Evolutionary conservation across 495 filamentous ascomycete genomes (phyloP), one percentile per base, ranked within the genome.

Genomic region (Rhizodiscina lignyota): DNA sequence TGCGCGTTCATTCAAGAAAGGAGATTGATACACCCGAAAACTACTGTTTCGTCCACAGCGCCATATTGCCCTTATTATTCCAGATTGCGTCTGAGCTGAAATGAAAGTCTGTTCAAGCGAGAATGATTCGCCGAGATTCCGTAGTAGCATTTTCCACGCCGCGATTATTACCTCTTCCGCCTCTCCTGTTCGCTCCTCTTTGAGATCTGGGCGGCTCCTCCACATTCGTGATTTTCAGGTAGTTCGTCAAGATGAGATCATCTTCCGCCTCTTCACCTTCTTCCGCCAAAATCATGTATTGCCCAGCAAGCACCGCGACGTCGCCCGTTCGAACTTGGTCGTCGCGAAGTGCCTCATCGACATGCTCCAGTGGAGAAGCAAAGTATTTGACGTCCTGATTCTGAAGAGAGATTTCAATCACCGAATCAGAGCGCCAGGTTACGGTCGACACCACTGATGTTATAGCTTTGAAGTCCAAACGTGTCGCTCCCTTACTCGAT

Each of bases 281-380:
- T 36, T 43, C 45, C 6, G 48, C 45, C 27, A 51, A 22, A 24
- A 46, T 46, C 40, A 50, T 42, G 23, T 47, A 47, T 19, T 47
- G 34, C 12, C 47, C 47, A 1, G 37, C 43, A 16, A 52, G 30
- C 11, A 52, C 21, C 11, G 42, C 47, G 23, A 47, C 19, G 36
- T 50, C 49, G 8, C 39, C 43, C 3, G 10, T 18, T 19, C 34
- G 32, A n/a, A 52, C 37, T 22, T 50, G 34, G 21, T 44, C 47
- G 11, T 47, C 36, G 2, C 31, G 28, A 23, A 35, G 29, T 26
- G n/a, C 26, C n/a, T 45, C 35, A 4, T 45, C 43, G 5, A 56
- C 45, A 13, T 37, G 26, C 16, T 48, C 34, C 2, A 55, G 32
- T 11, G 52, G 50, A 18, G 40, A 42, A 5, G 48, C 45, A 33